A percentile compares a stretch with the other conserved stretches of the same genome.
Evolutionary conservation across 2,329 filamentous ascomycete genomes (phyloP).

Genomic region (Pseudocercospora fuligena): DNA sequence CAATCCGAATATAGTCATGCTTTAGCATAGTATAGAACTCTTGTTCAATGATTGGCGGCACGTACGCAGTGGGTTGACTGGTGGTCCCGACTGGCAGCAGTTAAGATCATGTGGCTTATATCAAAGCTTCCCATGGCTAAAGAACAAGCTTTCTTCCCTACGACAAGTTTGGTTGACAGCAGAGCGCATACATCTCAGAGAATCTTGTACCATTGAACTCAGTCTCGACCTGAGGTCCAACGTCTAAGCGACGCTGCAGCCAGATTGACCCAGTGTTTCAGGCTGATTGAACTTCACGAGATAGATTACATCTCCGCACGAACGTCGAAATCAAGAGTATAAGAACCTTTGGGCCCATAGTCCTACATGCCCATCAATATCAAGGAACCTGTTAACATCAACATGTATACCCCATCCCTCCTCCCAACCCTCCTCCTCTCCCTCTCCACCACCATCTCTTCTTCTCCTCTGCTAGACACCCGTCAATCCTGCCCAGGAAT

Average conservation of each 20-base stretch:
- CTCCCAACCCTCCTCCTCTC: not conserved
- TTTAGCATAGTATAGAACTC: too few species aligned
- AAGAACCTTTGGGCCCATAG: not conserved
- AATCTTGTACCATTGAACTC: too few species aligned
- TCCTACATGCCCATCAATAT: not conserved
- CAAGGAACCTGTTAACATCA: not conserved
- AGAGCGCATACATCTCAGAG: not conserved
- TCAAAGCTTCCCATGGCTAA: not conserved
- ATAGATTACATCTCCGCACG: not conserved
- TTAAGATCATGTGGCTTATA: not conserved
- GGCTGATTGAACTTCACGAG: not conserved
- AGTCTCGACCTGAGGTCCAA: too few species aligned
- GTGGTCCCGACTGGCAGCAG: not conserved
- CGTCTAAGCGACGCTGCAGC: too few species aligned
- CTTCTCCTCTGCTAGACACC: not conserved
- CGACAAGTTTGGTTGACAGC: not conserved
- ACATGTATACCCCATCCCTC: not conserved
- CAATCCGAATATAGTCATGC: too few species aligned
- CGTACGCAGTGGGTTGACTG: too few species aligned
- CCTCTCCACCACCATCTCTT: not conserved
- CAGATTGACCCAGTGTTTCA: not conserved
- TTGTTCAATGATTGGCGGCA: too few species aligned
- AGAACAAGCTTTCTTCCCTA: not conserved
- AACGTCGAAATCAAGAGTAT: not conserved
- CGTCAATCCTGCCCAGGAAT: slow-evolving; percentile 45